Evolutionary conservation across 257 asterid genomes (phyloP).

Genomic region (Penstemon newberryi): DNA sequence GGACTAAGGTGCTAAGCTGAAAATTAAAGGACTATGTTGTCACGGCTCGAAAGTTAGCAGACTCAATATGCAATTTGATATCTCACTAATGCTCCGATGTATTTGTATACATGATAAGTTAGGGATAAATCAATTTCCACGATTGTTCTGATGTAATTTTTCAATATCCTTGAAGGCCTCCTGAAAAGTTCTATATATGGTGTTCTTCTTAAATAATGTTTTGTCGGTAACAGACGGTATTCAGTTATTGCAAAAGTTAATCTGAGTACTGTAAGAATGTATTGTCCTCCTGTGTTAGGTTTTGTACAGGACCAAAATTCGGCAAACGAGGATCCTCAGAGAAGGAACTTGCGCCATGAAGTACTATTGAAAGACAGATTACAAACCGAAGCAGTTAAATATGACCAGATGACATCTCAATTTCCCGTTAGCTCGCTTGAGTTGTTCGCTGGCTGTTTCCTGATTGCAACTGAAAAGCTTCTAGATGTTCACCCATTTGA

Average conservation of each 20-base stretch:
- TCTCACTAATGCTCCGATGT: background rate
- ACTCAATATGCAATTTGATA: too few species aligned
- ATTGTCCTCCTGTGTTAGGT: conserved; percentile 41
- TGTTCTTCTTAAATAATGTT: background rate
- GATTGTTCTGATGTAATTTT: background rate
- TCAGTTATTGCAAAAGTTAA: conserved; percentile 1
- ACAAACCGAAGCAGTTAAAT: conserved; percentile 38
- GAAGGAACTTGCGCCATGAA: conserved; percentile 54
- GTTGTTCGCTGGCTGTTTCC: conserved; percentile 54
- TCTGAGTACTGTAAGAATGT: conserved; percentile 13
- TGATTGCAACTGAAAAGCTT: conserved; percentile 77
- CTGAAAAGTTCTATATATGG: background rate
- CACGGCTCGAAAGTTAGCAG: too few species aligned
- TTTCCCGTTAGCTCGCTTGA: conserved; percentile 41
- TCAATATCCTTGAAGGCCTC: background rate
- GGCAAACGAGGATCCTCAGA: conserved; percentile 26
- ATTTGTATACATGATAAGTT: background rate
- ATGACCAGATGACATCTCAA: conserved; percentile 36
- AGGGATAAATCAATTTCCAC: background rate
- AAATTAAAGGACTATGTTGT: too few species aligned
- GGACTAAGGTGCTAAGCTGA: too few species aligned
- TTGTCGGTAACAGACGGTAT: conserved; percentile 3
- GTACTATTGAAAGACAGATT: conserved; percentile 55
- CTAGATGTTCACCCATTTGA: conserved; percentile 65
- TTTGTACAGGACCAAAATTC: conserved; percentile 35